phyloP scores from a whole-genome alignment of 805 yeast genomes.

The Barnettozyma sp. region DNA sequence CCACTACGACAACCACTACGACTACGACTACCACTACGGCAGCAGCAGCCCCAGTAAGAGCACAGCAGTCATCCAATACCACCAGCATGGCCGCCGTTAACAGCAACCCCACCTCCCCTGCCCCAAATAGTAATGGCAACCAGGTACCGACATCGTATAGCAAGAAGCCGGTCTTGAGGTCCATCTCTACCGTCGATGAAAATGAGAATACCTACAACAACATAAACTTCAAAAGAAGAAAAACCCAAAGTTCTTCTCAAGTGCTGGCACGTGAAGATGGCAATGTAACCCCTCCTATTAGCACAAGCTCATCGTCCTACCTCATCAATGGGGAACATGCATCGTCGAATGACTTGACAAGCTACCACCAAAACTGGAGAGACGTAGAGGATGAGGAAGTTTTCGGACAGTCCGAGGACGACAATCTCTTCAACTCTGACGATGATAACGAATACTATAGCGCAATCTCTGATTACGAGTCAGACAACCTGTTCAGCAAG shows the following conservation, averaged over 20 bases:
- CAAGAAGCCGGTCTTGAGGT: slow-evolving; percentile 25
- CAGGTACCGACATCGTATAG: background rate
- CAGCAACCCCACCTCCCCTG: no score
- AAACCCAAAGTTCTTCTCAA: slow-evolving; percentile 8
- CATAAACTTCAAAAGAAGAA: slow-evolving; percentile 24
- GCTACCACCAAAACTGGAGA: slow-evolving; percentile 4
- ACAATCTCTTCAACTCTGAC: slow-evolving; percentile 23
- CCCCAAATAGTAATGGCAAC: no score
- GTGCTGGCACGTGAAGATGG: slow-evolving; percentile 8
- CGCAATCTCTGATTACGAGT: slow-evolving; percentile 24
- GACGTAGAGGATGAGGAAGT: slow-evolving; percentile 15
- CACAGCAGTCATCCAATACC: no score
- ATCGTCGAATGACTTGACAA: no score
- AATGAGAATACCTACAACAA: slow-evolving; percentile 25
- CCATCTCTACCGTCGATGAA: slow-evolving; percentile 25
- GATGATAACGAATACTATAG: slow-evolving; percentile 23
- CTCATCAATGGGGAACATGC: no score
- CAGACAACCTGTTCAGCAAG: slow-evolving; percentile 9
- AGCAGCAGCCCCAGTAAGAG: no score
- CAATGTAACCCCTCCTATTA: no score
- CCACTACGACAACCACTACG: no score
- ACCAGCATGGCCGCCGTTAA: no score
- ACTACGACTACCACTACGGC: no score
- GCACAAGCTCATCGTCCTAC: no score
- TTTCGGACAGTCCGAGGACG: slow-evolving; percentile 17